phyloP scores from a whole-genome alignment of 805 yeast species.

The Yamadazyma kitorensis region DNA sequence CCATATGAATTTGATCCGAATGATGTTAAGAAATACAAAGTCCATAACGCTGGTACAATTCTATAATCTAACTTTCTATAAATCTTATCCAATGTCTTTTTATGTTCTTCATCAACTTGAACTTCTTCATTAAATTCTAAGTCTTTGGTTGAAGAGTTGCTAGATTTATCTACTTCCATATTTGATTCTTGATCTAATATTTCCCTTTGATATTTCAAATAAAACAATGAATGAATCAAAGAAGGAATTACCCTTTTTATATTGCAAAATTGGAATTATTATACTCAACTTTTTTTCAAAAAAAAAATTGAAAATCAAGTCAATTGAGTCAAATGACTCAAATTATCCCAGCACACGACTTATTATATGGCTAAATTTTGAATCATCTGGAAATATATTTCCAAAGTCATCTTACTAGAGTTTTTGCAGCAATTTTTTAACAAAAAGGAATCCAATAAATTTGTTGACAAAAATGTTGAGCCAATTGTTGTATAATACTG shows the following conservation, averaged over 20 bases:
- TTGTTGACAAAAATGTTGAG: no score
- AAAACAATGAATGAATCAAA: no score
- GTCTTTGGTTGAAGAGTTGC: not conserved
- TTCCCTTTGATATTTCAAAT: slow-evolving; percentile 1
- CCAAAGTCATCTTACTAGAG: not conserved
- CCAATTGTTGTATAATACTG: no score
- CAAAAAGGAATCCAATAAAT: no score
- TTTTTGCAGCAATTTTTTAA: no score
- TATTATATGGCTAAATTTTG: not conserved
- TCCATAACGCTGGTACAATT: slow-evolving; percentile 82
- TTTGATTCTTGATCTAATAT: no score
- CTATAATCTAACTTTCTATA: slow-evolving; percentile 65
- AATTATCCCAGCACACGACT: slow-evolving; percentile 1
- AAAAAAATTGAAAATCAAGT: no score
- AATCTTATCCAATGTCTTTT: slow-evolving; percentile 45
- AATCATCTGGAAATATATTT: not conserved
- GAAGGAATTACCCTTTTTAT: no score
- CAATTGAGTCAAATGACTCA: slow-evolving; percentile 8
- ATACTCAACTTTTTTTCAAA: no score
- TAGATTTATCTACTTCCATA: not conserved
- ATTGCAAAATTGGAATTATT: no score
- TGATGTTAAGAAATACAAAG: slow-evolving; percentile 72
- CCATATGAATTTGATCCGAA: slow-evolving; percentile 79
- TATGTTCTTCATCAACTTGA: slow-evolving; percentile 1
- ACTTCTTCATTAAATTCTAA: not conserved